These are phyloP conservation scores for Rhizopus sp. DNA, from an alignment of 371 early-diverging fungal species.

Conservation along the genomic window DNA sequence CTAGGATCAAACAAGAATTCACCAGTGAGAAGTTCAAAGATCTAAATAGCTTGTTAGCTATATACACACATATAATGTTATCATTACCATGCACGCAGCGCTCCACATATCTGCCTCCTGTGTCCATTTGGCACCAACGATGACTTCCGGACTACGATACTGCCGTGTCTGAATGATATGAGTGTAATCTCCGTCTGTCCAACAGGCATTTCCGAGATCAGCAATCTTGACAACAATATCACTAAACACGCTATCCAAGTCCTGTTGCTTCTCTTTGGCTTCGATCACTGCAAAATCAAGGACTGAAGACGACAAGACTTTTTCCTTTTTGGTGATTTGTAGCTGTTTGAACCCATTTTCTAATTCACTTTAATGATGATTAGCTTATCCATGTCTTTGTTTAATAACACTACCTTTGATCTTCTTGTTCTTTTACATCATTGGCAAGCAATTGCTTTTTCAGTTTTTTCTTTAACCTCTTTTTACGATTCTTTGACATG, in stretches of 20 bases:
- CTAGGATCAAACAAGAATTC: constrained; percentile 96
- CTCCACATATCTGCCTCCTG: constrained; percentile 95
- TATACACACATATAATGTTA: no score
- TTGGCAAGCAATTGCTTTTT: constrained; percentile 27
- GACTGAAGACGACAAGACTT: constrained; percentile 31
- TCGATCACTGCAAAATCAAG: constrained; percentile 30
- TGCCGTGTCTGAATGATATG: constrained; percentile 97
- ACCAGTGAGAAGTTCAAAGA: constrained; percentile 87
- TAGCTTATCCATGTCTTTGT: constrained; percentile 1
- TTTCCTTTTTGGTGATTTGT: constrained; percentile 12
- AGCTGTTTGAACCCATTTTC: constrained; percentile 12
- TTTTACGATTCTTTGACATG: constrained; percentile 40
- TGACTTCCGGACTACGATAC: constrained; percentile 98
- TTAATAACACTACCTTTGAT: constrained; percentile 6
- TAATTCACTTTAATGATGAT: constrained; percentile 5
- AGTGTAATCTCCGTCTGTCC: constrained; percentile 91
- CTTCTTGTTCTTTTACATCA: constrained; percentile 10
- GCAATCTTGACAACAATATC: constrained; percentile 89
- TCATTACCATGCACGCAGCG: constrained; percentile 85
- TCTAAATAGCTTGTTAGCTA: constrained; percentile 10
- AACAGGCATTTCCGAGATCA: constrained; percentile 97
- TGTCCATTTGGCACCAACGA: constrained; percentile 91
- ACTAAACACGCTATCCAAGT: constrained; percentile 23
- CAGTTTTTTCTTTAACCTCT: constrained; percentile 36
- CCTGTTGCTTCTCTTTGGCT: not conserved